phyloP scores from a whole-genome alignment of 2,329 filamentous ascomycete species.

The Daldinia eschscholtzii region DNA sequence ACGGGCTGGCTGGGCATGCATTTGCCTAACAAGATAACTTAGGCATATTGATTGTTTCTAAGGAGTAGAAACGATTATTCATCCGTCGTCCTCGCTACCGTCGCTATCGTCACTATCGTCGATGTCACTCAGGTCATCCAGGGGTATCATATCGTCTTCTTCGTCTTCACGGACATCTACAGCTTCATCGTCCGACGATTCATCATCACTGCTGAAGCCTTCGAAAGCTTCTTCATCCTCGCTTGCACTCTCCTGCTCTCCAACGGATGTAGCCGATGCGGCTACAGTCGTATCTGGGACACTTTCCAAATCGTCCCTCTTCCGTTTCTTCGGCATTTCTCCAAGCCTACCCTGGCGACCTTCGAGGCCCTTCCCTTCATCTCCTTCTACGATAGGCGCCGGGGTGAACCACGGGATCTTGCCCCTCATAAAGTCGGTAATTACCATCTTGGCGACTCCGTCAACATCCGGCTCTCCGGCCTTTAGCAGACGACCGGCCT shows the following conservation, averaged over 20 bases:
- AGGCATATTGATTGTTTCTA: slow-evolving; percentile 2
- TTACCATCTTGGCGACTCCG: slow-evolving; percentile 94
- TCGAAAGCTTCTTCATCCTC: slow-evolving; percentile 59
- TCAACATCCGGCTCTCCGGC: slow-evolving; percentile 96
- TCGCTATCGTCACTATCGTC: slow-evolving; percentile 51
- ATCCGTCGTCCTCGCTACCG: slow-evolving; percentile 55
- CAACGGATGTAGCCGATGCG: slow-evolving; percentile 49
- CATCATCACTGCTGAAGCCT: slow-evolving; percentile 62
- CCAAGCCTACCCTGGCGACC: slow-evolving; percentile 83
- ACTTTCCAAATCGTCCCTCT: slow-evolving; percentile 65
- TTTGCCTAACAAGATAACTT: background rate
- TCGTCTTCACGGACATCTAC: slow-evolving; percentile 53
- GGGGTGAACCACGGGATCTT: slow-evolving; percentile 97
- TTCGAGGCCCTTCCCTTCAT: slow-evolving; percentile 67
- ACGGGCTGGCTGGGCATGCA: slow-evolving; percentile 42
- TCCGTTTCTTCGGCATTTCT: slow-evolving; percentile 88
- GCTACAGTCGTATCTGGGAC: slow-evolving; percentile 49
- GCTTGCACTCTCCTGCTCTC: slow-evolving; percentile 44
- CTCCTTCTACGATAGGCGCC: slow-evolving; percentile 71
- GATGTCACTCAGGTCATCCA: slow-evolving; percentile 53
- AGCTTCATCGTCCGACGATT: slow-evolving; percentile 45
- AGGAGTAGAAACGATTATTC: slow-evolving; percentile 47
- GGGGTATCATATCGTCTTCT: slow-evolving; percentile 63
- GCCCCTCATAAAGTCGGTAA: slow-evolving; percentile 95
- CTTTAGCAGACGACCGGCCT: slow-evolving; percentile 86